Evolutionary conservation across 2,329 filamentous ascomycete genomes (phyloP).

Genomic region (Aspergillus brunneoviolaceus): DNA sequence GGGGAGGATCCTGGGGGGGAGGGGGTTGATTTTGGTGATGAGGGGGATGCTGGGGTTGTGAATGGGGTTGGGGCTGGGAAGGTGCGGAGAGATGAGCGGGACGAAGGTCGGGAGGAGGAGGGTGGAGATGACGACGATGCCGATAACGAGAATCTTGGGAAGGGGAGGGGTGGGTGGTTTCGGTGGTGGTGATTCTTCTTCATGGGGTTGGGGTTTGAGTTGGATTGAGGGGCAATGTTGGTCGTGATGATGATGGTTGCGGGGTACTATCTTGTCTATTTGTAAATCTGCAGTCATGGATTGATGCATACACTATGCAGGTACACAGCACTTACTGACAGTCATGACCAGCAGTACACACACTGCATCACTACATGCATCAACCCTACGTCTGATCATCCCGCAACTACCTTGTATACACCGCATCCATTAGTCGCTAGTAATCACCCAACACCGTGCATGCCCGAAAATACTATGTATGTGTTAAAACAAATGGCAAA

Average conservation of each 20-base stretch:
- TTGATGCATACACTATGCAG: too few relatives aligned
- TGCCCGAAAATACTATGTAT: slow-evolving; percentile 8
- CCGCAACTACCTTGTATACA: too few relatives aligned
- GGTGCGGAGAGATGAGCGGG: slow-evolving; percentile 7
- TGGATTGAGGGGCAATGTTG: too few relatives aligned
- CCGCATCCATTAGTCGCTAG: slow-evolving; percentile 5
- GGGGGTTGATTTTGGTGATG: not conserved
- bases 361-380: too few relatives aligned
- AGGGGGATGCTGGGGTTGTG: not conserved
- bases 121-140: not conserved
- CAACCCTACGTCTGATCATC: too few relatives aligned
- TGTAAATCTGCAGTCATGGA: too few relatives aligned
- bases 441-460: slow-evolving; percentile 17
- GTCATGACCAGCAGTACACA: too few relatives aligned
- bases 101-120: not conserved
- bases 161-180: slow-evolving; percentile 11
- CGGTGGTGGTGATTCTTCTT: slow-evolving; percentile 8
- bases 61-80: slow-evolving; percentile 1
- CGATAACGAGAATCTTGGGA: not conserved
- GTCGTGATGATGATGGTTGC: too few relatives aligned
- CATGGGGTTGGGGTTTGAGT: too few relatives aligned
- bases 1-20: slow-evolving; percentile 1
- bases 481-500: slow-evolving; percentile 25
- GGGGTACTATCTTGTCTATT: too few relatives aligned
- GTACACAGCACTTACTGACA: too few relatives aligned